Percentiles rank a stretch among this genome's conserved stretches.
Evolutionary conservation across 2,329 filamentous ascomycete genomes (phyloP).

Genomic region (Botrytis cinerea): DNA sequence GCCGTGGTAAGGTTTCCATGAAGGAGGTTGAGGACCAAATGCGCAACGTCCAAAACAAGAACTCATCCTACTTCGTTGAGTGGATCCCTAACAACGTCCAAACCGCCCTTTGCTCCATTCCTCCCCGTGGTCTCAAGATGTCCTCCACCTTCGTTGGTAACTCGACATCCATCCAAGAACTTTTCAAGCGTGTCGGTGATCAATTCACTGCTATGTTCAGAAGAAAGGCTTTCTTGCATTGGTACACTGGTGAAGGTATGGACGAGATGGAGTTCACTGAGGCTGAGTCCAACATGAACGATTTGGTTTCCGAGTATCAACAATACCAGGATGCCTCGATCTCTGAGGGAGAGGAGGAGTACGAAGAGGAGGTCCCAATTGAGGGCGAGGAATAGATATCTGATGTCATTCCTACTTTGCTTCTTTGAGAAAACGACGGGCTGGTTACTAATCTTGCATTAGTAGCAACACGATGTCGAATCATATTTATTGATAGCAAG

Average conservation of each 20-base stretch:
- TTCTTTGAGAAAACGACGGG: slow-evolving; percentile 25
- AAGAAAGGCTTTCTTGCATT: slow-evolving; percentile 99
- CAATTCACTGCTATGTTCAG: slow-evolving; percentile 99
- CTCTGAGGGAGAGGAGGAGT: slow-evolving; percentile 94
- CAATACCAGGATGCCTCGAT: slow-evolving; percentile 99
- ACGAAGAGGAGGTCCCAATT: slow-evolving; percentile 75
- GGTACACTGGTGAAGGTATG: slow-evolving; percentile 99
- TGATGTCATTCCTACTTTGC: slow-evolving; percentile 25
- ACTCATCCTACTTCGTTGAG: slow-evolving; percentile 98
- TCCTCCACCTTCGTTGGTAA: slow-evolving; percentile 98
- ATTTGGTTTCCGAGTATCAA: slow-evolving; percentile 99
- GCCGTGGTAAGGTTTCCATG: slow-evolving; percentile 99
- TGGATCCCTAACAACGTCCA: slow-evolving; percentile 99
- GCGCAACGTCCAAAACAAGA: slow-evolving; percentile 99
- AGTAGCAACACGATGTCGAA: slow-evolving; percentile 33
- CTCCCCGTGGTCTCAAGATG: slow-evolving; percentile 97
- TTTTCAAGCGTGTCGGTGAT: slow-evolving; percentile 99
- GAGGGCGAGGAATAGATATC: slow-evolving; percentile 62
- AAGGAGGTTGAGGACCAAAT: slow-evolving; percentile 99
- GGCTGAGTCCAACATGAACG: slow-evolving; percentile 99
- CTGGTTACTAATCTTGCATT: slow-evolving; percentile 28
- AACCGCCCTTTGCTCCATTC: slow-evolving; percentile 98
- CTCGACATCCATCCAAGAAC: slow-evolving; percentile 99
- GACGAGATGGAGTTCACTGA: slow-evolving; percentile 99
- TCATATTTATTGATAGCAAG: slow-evolving; percentile 34